These are phyloP conservation scores for Candida labiduridarum DNA, from an alignment of 1,139 yeast species.

Conservation along the genomic window DNA sequence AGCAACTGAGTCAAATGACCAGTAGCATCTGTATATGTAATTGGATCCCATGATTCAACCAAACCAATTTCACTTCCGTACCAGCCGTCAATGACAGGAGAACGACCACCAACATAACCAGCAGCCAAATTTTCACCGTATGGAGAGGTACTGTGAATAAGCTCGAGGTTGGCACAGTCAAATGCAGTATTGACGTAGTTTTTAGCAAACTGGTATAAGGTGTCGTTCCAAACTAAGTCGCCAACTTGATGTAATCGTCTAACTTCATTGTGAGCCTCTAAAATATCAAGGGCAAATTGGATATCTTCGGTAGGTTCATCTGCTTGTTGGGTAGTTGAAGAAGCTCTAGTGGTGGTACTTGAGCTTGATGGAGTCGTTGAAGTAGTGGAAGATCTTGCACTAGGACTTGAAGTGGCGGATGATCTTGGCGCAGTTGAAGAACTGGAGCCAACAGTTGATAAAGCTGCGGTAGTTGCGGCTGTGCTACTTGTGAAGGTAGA, in stretches of 20 bases:
- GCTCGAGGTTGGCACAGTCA: constrained; percentile 55
- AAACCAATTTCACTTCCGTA: constrained; percentile 38
- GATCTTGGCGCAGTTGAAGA: constrained; percentile 21
- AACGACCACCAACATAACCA: constrained; percentile 58
- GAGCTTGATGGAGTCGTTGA: constrained; percentile 12
- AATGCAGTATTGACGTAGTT: constrained; percentile 44
- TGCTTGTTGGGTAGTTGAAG: constrained; percentile 11
- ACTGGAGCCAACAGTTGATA: constrained; percentile 21
- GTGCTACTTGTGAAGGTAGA: constrained; percentile 20
- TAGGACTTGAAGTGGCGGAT: constrained; percentile 18
- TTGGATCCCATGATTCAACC: constrained; percentile 1
- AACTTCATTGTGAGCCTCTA: constrained; percentile 53
- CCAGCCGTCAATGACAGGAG: constrained; percentile 70
- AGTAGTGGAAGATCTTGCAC: constrained; percentile 18
- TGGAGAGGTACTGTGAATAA: constrained; percentile 51
- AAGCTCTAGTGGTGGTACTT: constrained; percentile 18
- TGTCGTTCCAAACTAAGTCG: constrained; percentile 49
- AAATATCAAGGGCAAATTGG: constrained; percentile 34
- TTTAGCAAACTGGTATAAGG: constrained; percentile 50
- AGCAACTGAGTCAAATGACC: constrained; percentile 89
- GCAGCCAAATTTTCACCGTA: constrained; percentile 90
- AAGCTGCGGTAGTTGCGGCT: constrained; percentile 16
- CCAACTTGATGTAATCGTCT: constrained; percentile 58
- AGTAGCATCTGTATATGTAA: constrained; percentile 28
- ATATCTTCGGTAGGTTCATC: constrained; percentile 16